Percentiles rank a stretch among this genome's conserved stretches.
Evolutionary conservation across 257 asterid genomes (phyloP).

Genomic region (Rauvolfia tetraphylla): DNA sequence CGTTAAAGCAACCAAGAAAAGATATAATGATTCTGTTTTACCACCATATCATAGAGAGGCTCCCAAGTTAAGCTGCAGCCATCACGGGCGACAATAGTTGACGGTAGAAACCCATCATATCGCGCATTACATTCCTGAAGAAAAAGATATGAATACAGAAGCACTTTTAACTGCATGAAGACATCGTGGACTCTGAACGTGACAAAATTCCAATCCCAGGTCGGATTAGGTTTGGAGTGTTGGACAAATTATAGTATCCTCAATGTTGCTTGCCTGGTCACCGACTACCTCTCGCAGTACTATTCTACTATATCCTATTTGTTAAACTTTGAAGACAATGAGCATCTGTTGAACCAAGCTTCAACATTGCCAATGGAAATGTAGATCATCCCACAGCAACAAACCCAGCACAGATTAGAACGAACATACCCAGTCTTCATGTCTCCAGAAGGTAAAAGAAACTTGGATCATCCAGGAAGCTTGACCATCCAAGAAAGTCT

Average conservation of each 20-base stretch:
- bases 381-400: background rate
- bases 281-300: background rate
- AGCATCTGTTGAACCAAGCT: background rate
- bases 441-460: background rate
- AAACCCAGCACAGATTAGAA: background rate
- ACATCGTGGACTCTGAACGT: no score
- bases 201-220: no score
- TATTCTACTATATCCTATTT: background rate
- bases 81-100: no score
- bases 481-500: background rate
- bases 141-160: background rate
- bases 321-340: background rate
- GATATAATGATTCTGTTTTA: no score
- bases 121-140: background rate
- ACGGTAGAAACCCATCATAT: background rate
- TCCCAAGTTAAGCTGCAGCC: no score
- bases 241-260: background rate
- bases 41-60: no score
- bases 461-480: background rate
- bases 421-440: background rate
- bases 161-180: background rate
- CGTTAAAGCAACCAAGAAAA: no score
- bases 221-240: background rate
- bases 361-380: background rate
- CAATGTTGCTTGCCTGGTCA: background rate